These are phyloP conservation scores for Isoetes engelmannii DNA, from an alignment of 83 land plant genomes.

Conservation along the genomic window DNA sequence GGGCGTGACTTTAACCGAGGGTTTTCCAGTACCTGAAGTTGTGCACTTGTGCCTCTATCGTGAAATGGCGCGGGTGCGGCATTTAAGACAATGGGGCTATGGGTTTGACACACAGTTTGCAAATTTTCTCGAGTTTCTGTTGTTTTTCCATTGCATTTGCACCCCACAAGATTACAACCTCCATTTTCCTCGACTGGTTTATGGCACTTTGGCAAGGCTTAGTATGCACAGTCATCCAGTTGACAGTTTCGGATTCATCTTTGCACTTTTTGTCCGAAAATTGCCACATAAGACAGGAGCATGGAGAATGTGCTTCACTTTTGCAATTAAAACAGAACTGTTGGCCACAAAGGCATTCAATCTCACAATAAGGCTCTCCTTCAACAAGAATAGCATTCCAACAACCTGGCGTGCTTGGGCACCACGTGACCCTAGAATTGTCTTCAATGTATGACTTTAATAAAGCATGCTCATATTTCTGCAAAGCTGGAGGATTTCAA, in stretches of 20 bases:
- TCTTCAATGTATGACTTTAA: slow-evolving; percentile 93
- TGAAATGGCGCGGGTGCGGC: too few relatives aligned
- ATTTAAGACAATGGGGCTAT: too few relatives aligned
- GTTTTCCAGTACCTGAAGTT: too few relatives aligned
- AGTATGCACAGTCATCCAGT: slow-evolving; percentile 87
- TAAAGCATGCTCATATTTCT: slow-evolving; percentile 68
- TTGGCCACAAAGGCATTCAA: slow-evolving; percentile 76
- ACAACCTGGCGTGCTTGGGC: slow-evolving; percentile 90
- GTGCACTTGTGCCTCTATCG: too few relatives aligned
- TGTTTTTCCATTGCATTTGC: too few relatives aligned
- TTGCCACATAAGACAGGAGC: slow-evolving; percentile 94
- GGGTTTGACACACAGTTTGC: too few relatives aligned
- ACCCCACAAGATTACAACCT: slow-evolving; percentile 83
- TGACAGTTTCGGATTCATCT: slow-evolving; percentile 88
- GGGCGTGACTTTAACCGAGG: too few relatives aligned
- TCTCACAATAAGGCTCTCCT: slow-evolving; percentile 73
- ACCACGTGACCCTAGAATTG: slow-evolving; percentile 90
- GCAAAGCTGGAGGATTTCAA: slow-evolving; percentile 49
- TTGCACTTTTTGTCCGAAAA: slow-evolving; percentile 82
- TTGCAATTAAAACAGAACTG: slow-evolving; percentile 89
- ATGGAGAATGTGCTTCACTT: slow-evolving; percentile 87
- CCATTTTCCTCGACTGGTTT: slow-evolving; percentile 96
- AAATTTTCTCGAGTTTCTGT: too few relatives aligned
- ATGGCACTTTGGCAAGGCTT: slow-evolving; percentile 95
- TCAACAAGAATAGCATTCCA: slow-evolving; percentile 90